These are phyloP conservation scores for Lyophyllum decastes DNA, from an alignment of 768 basidiomycete genomes.

Conservation along the genomic window DNA sequence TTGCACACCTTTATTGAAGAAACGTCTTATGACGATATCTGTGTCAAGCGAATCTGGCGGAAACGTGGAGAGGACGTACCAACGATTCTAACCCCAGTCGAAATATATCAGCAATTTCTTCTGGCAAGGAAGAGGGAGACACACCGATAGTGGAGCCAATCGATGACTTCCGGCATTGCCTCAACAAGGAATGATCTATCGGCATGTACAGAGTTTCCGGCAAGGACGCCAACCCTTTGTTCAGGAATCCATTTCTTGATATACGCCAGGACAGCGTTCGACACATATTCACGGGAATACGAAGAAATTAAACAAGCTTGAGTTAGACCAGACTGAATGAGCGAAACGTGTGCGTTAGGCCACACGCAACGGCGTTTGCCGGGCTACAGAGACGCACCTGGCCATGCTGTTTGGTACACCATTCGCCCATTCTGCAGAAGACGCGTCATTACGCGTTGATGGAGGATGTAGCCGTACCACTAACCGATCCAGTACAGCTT, in stretches of 20 bases:
- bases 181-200: slow-evolving; percentile 72
- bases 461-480: slow-evolving; percentile 16
- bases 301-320: slow-evolving; percentile 75
- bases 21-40: slow-evolving; percentile 52
- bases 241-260: slow-evolving; percentile 85
- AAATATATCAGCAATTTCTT: slow-evolving; percentile 1
- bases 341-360: background rate
- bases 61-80: slow-evolving; percentile 44
- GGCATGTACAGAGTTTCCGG: slow-evolving; percentile 86
- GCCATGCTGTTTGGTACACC: slow-evolving; percentile 86
- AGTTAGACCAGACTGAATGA: slow-evolving; percentile 75
- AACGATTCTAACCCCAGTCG: slow-evolving; percentile 51
- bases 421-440: slow-evolving; percentile 73
- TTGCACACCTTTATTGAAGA: slow-evolving; percentile 77
- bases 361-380: background rate
- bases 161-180: slow-evolving; percentile 79
- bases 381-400: slow-evolving; percentile 41
- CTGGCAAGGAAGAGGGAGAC: background rate
- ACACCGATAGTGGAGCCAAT: slow-evolving; percentile 84
- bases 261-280: slow-evolving; percentile 65
- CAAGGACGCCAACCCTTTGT: slow-evolving; percentile 63
- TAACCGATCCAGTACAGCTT: slow-evolving; percentile 67
- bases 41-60: background rate
- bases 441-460: background rate
- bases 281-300: slow-evolving; percentile 60